A percentile compares a stretch with the other conserved stretches of the same genome.
Evolutionary conservation across 805 yeast species (phyloP).

Genomic region (Barnettozyma vustinii): DNA sequence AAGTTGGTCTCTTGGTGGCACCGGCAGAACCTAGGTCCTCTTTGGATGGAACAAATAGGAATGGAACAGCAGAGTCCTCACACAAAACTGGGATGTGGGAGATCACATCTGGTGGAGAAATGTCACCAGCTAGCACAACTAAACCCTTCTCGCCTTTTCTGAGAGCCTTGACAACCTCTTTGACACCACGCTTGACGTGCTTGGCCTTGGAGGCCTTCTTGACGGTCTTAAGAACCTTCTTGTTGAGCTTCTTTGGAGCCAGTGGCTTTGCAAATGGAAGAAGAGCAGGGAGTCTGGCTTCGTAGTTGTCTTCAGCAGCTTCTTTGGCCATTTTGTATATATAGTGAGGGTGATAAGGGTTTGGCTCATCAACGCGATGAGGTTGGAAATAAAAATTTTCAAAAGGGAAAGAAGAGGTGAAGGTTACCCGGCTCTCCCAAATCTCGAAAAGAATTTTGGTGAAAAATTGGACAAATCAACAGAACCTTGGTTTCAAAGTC

Average conservation of each 20-base stretch:
- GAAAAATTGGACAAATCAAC: background rate
- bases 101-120: slow-evolving; percentile 94
- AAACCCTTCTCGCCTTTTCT: slow-evolving; percentile 98
- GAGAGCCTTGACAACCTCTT: slow-evolving; percentile 95
- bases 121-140: slow-evolving; percentile 95
- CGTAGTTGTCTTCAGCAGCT: slow-evolving; percentile 69
- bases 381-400: slow-evolving; percentile 7
- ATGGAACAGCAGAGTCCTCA: slow-evolving; percentile 91
- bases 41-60: slow-evolving; percentile 90
- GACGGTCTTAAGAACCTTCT: slow-evolving; percentile 90
- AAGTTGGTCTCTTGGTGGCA: slow-evolving; percentile 98
- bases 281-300: slow-evolving; percentile 81
- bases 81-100: slow-evolving; percentile 97
- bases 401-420: background rate
- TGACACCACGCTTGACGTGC: slow-evolving; percentile 97
- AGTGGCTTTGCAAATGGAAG: slow-evolving; percentile 91
- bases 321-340: slow-evolving; percentile 34
- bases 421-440: background rate
- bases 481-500: background rate
- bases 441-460: background rate
- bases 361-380: slow-evolving; percentile 6
- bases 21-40: slow-evolving; percentile 99
- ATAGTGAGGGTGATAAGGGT: background rate
- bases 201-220: slow-evolving; percentile 98
- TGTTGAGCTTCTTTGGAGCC: slow-evolving; percentile 93